Percentiles rank a stretch among this genome's conserved stretches.
These are phyloP conservation scores for Trypanosoma avium DNA, from an alignment of 208 protist species.

Conservation along the genomic window DNA sequence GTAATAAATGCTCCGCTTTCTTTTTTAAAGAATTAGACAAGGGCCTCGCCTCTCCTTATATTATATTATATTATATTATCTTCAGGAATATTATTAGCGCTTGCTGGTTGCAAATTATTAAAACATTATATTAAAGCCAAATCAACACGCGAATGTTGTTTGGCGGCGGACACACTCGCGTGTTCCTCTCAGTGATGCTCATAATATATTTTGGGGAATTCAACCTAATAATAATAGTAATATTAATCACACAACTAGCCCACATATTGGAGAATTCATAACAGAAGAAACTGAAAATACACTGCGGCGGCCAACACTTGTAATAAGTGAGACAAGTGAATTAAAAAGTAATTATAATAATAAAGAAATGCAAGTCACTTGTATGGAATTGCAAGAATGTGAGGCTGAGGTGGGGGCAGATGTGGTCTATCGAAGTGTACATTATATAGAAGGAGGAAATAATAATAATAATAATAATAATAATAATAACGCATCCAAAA, in stretches of 20 bases:
- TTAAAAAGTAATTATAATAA: slow-evolving; percentile 38
- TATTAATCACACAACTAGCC: slow-evolving; percentile 4
- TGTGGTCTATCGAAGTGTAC: slow-evolving; percentile 85
- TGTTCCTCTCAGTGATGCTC: slow-evolving; percentile 61
- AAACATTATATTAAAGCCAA: slow-evolving; percentile 61
- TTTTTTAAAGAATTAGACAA: slow-evolving; percentile 87
- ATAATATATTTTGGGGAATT: slow-evolving; percentile 84
- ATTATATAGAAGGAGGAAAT: slow-evolving; percentile 38
- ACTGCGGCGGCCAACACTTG: slow-evolving; percentile 67
- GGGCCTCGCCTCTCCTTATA: slow-evolving; percentile 67
- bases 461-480: not conserved
- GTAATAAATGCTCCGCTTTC: slow-evolving; percentile 63
- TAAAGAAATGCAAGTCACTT: slow-evolving; percentile 58
- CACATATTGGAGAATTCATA: slow-evolving; percentile 32
- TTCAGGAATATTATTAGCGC: slow-evolving; percentile 45
- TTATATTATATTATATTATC: slow-evolving; percentile 56
- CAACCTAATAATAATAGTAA: slow-evolving; percentile 16
- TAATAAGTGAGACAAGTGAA: slow-evolving; percentile 75
- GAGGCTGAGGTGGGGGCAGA: slow-evolving; percentile 62
- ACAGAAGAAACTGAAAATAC: slow-evolving; percentile 48
- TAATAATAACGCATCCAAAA: not conserved
- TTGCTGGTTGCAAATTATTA: slow-evolving; percentile 60
- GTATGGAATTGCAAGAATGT: slow-evolving; percentile 84
- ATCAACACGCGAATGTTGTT: slow-evolving; percentile 41
- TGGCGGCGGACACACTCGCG: slow-evolving; percentile 42